A percentile compares a stretch with the other conserved stretches of the same genome.
Evolutionary conservation across 306 rosid genomes (phyloP).

Genomic region (Dalbergia cultrata): DNA sequence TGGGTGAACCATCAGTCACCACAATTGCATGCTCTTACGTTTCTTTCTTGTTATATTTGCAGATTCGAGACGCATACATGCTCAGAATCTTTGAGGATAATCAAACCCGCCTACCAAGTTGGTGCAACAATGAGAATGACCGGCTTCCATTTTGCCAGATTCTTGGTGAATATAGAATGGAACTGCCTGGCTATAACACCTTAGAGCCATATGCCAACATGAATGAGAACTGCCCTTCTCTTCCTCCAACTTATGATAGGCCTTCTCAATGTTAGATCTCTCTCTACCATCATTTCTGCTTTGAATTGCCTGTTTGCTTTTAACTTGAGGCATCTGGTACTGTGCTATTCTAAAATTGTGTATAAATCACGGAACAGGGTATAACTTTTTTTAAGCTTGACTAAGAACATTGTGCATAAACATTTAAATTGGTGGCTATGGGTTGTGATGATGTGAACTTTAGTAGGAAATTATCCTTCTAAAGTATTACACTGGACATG

Average conservation of each 20-base stretch:
- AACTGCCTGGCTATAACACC: conserved; percentile 81
- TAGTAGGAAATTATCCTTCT: not conserved
- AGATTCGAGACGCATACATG: conserved; percentile 91
- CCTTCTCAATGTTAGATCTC: conserved; percentile 59
- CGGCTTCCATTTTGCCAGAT: conserved; percentile 84
- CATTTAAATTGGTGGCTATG: not conserved
- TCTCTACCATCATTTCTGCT: not conserved
- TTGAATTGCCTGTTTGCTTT: conserved; percentile 10
- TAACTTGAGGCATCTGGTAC: conserved; percentile 1
- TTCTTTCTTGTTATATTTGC: conserved; percentile 12
- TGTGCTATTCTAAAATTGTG: conserved; percentile 22
- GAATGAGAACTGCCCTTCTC: conserved; percentile 90
- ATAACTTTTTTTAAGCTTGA: not conserved
- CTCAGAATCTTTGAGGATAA: conserved; percentile 77
- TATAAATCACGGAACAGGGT: conserved; percentile 3
- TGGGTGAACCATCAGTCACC: not conserved
- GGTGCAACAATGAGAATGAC: conserved; percentile 77
- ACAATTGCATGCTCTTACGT: not conserved
- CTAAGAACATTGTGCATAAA: conserved; percentile 1
- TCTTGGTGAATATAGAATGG: conserved; percentile 88
- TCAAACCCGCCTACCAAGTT: conserved; percentile 75
- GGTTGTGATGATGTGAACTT: not conserved
- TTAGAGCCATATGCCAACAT: conserved; percentile 80
- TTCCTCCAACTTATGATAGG: conserved; percentile 77
- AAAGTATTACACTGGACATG: not conserved